These are phyloP conservation scores for Knufia petricola DNA, from an alignment of 2,329 filamentous ascomycete genomes.

Conservation along the genomic window DNA sequence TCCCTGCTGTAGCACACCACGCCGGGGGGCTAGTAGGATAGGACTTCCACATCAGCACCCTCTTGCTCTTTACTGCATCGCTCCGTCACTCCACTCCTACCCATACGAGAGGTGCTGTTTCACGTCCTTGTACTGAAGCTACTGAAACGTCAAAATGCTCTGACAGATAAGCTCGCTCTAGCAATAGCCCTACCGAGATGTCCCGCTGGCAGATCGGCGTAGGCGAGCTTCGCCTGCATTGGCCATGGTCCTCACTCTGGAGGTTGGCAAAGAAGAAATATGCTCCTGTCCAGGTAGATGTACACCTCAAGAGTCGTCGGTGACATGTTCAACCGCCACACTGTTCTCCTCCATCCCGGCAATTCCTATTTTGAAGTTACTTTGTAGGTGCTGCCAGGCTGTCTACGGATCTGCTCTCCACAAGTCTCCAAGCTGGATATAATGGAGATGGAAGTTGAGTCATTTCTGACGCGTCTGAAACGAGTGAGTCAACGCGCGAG, in stretches of 20 bases:
- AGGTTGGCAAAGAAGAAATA: too few species aligned
- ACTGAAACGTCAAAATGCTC: neutral
- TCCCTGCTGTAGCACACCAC: neutral
- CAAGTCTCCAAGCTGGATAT: neutral
- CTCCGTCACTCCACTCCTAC: neutral
- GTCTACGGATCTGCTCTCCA: neutral
- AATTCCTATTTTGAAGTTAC: neutral
- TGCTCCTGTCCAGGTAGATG: too few species aligned
- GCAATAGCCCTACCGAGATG: neutral
- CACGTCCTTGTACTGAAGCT: neutral
- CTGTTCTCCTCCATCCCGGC: too few species aligned
- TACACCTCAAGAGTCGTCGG: too few species aligned
- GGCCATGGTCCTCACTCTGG: neutral
- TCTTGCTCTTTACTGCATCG: neutral
- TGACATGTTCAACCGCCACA: too few species aligned
- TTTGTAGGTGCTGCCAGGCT: neutral
- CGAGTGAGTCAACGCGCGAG: neutral
- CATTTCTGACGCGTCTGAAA: conserved; percentile 2
- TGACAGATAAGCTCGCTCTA: neutral
- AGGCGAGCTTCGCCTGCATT: neutral
- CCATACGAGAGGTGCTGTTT: neutral
- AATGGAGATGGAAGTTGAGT: neutral
- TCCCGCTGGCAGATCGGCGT: neutral
- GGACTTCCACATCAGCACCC: neutral
- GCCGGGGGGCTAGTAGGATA: neutral